Base-by-base conservation (phyloP, 1,139 yeast genomes). In the Petasospora fabianii region DNA sequence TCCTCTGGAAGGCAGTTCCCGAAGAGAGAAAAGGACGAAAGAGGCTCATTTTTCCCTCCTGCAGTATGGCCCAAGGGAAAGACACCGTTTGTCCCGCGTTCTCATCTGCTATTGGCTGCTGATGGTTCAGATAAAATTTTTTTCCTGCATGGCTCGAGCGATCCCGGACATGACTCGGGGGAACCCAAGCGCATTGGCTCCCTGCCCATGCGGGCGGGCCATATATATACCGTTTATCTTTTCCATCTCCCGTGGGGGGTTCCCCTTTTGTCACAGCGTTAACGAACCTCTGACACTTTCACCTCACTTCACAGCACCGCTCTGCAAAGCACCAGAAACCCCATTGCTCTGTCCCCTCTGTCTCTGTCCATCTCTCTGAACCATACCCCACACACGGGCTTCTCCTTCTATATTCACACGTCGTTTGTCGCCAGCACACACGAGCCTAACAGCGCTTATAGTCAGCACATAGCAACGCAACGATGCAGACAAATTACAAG, bases 111-210 rank as follows among this genome's bases (percentile, higher is more conserved):
- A 49, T 48, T 49, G 53, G 53, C 40, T 31, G 33, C 33, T 48
- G 55, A 51, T 51, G 49, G 47, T 43, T 43, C 27, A 35, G 55
- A 50, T 51, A 51, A 51, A 44, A 39, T 26, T 31, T 42, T 42
- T 41, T 32, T 35, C 30, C 19, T 35, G 18, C 30, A 17, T 12
- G 12, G 30, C 27, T 24, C 34, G 27, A 35, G 38, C 34, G 38
- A 35, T 14, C 30, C n/a, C 39, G 38, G 46, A 41, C 43, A 36
- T 16, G 34, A 21, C 9, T 36, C 34, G 24, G 30, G 24, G 28
- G 30, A 11, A 3, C 32, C 12, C 18, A 26, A 22, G n/a, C 12
- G 13, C 32, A 15, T 19, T 16, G 27, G 32, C 21, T 14, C 22
- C 32, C 24, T 32, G 24, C 26, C 30, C 34, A 24, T 15, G 9